Percentiles rank a stretch among this genome's conserved stretches.
These are phyloP conservation scores for Sapria himalayana DNA, from an alignment of 345 rosid species.

Conservation along the genomic window DNA sequence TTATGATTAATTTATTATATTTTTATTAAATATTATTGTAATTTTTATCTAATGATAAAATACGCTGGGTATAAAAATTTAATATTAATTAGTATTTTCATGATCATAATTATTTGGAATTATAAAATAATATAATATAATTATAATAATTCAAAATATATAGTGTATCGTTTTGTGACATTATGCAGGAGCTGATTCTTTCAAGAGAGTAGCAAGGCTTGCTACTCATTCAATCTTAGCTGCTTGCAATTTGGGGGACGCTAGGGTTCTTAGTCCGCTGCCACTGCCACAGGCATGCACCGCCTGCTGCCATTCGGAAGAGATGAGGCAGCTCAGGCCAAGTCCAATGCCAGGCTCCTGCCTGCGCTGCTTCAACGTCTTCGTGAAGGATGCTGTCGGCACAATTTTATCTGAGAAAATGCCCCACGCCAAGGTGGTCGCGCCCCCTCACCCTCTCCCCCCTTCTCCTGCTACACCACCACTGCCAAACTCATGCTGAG, in stretches of 20 bases:
- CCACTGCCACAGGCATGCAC: conserved; percentile 7
- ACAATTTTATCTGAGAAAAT: conserved; percentile 12
- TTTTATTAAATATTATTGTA: too few species aligned
- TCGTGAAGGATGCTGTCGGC: conserved; percentile 22
- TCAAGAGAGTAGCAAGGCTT: conserved; percentile 29
- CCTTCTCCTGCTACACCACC: too few species aligned
- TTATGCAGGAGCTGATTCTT: conserved; percentile 19
- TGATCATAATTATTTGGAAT: too few species aligned
- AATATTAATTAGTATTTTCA: too few species aligned
- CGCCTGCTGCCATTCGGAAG: conserved; percentile 16
- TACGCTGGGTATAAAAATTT: too few species aligned
- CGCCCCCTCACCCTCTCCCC: too few species aligned
- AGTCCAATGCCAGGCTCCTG: conserved; percentile 24
- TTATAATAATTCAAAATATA: too few species aligned
- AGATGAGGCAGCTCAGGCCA: conserved; percentile 8
- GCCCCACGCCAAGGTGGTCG: background rate
- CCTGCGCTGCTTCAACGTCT: conserved; percentile 22
- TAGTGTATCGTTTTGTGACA: too few species aligned
- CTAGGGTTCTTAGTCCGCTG: conserved; percentile 12
- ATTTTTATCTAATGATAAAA: too few species aligned
- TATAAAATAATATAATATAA: too few species aligned
- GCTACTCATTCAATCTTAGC: conserved; percentile 33
- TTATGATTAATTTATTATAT: too few species aligned
- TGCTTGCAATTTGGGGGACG: conserved; percentile 24
- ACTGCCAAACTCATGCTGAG: too few species aligned